These are phyloP conservation scores for Candolleomyces efflorescens DNA, from an alignment of 768 basidiomycete species.

Conservation along the genomic window DNA sequence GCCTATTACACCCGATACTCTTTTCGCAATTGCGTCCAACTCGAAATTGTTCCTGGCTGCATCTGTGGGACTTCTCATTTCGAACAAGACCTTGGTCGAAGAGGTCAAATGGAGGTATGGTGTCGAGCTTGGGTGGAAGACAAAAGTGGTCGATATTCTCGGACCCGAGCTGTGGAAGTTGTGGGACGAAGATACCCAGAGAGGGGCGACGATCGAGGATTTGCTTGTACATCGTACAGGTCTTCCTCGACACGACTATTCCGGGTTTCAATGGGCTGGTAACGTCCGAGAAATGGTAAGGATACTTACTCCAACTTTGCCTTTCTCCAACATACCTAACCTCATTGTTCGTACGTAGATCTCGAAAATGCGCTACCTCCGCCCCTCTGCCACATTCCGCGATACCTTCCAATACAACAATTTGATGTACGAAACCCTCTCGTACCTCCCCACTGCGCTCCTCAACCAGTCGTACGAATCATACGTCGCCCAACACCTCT, in stretches of 20 bases:
- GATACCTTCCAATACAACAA: conserved; percentile 45
- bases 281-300: conserved; percentile 33
- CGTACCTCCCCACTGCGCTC: conserved; percentile 33
- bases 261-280: conserved; percentile 24
- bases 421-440: conserved; percentile 39
- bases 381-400: conserved; percentile 36
- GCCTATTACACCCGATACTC: conserved; percentile 37
- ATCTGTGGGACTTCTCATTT: conserved; percentile 35
- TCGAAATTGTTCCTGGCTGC: conserved; percentile 38
- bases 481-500: conserved; percentile 34
- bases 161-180: conserved; percentile 31
- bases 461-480: conserved; percentile 37
- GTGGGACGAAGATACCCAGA: conserved; percentile 32
- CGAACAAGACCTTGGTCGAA: conserved; percentile 30
- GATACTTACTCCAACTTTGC: neutral
- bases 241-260: conserved; percentile 41
- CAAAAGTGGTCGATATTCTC: conserved; percentile 31
- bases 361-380: conserved; percentile 30
- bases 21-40: conserved; percentile 43
- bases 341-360: conserved; percentile 23
- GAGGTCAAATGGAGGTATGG: conserved; percentile 13
- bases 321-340: neutral
- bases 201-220: conserved; percentile 33
- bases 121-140: conserved; percentile 30
- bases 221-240: conserved; percentile 42